Evolutionary conservation across 768 basidiomycete species (phyloP), one percentile per base, ranked within the genome.

Genomic region (Lenzites betulinus): DNA sequence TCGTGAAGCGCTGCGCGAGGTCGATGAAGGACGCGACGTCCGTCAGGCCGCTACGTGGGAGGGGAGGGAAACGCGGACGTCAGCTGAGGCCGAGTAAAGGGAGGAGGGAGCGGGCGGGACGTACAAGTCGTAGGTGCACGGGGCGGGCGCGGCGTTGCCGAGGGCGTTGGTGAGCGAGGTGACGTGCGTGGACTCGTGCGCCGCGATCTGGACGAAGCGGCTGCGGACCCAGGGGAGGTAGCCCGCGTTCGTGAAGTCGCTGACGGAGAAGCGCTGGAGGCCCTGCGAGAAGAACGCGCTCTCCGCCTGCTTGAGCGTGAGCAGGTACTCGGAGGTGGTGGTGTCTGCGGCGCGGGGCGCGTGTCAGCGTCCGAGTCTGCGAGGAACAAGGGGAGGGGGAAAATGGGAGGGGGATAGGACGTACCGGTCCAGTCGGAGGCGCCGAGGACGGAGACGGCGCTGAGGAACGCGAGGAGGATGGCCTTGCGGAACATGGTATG

Each of bases 161-260:
- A 87, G 71, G 1, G 75, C 74, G 18, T 65, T 67, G 12, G 82
- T 73, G 25, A 88, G 73, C 66, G 82, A 78, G 9, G 76, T 68
- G 59, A 85, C 83, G 73, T 89, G 88, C 11, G 74, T 71, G 30
- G 68, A 66, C 67, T 87, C 85, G 70, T 88, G 85, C 28, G 76
- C 74, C 33, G 71, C 71, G 53, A 89, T 83, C 69, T 88, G 78
- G 30, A 70, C 62, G 64, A 83, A 78, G 30, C 82, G 78, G 2
- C 73, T 78, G 54, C 81, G 76, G 48, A 81, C 81, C 76, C 78
- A 83, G 56, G 74, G 42, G 56, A 75, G 75, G 67, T 81, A 83
- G 3, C 81, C 86, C 15, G 77, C 78, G 15, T 71, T 68, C 26
- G 63, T 60, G 71, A 85, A 88, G 48, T 75, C 81, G 30, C 75